These are phyloP conservation scores for Aeschynomene evenia DNA, from an alignment of 306 rosid genomes.

Conservation along the genomic window DNA sequence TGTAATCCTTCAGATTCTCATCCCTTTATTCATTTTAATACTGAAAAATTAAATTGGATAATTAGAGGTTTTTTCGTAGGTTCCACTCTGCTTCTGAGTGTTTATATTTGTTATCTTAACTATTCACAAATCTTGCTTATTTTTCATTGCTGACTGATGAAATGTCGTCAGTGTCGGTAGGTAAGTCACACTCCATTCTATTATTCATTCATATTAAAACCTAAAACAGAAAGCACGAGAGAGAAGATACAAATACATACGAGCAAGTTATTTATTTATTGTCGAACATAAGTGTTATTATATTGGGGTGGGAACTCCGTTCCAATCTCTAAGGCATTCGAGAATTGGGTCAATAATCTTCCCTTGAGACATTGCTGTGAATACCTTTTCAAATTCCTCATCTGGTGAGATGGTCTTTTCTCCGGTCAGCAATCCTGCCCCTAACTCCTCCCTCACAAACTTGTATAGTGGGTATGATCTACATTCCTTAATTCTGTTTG, in stretches of 20 bases:
- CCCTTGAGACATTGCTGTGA: conserved; percentile 43
- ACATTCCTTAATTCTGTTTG: conserved; percentile 45
- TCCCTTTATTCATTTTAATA: conserved; percentile 30
- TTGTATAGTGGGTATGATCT: conserved; percentile 56
- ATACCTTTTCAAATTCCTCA: conserved; percentile 59
- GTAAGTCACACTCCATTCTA: not conserved
- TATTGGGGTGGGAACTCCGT: conserved; percentile 35
- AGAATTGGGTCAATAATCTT: conserved; percentile 48
- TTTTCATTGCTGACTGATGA: not conserved
- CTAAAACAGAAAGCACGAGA: not conserved
- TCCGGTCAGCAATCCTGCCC: conserved; percentile 40
- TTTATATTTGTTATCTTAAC: not conserved
- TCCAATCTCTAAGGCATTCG: conserved; percentile 45
- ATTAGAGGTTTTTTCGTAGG: conserved; percentile 10
- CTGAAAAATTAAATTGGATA: conserved; percentile 28
- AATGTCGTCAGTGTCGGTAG: not conserved
- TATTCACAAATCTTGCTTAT: not conserved
- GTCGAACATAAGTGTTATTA: not conserved
- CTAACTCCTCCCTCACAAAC: conserved; percentile 50
- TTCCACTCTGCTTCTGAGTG: not conserved
- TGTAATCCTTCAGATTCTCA: conserved; percentile 40
- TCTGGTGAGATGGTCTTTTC: conserved; percentile 51
- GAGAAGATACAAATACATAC: not conserved
- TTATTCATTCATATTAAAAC: conserved; percentile 17
- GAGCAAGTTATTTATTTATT: not conserved